phyloP scores from a whole-genome alignment of 768 basidiomycete genomes.

The Phlebiopsis flavidoalba region DNA sequence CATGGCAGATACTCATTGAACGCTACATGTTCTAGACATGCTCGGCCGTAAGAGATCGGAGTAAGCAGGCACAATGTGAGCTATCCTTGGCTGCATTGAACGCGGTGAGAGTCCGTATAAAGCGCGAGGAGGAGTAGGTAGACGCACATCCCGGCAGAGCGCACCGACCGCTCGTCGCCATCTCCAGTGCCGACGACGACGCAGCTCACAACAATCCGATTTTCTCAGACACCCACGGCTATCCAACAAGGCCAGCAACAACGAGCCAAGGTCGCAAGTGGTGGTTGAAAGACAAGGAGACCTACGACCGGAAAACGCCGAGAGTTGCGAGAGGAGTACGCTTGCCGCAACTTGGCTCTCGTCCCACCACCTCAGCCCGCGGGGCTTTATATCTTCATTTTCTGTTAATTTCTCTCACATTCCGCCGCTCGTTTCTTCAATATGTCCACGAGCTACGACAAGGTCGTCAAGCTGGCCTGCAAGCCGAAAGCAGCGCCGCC shows the following conservation, averaged over 20 bases:
- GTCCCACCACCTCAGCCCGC: not conserved
- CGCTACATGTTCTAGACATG: too few species aligned
- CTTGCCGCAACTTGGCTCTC: not conserved
- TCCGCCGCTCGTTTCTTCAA: not conserved
- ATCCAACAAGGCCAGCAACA: too few species aligned
- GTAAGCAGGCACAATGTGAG: not conserved
- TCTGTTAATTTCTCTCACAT: not conserved
- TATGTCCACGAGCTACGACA: slow-evolving; percentile 59
- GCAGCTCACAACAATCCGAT: too few species aligned
- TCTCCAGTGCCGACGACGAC: not conserved
- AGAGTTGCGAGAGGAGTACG: not conserved
- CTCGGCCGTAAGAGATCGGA: not conserved
- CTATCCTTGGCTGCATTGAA: not conserved
- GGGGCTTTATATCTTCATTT: not conserved
- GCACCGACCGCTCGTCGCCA: not conserved
- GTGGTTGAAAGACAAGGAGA: not conserved
- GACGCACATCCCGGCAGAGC: not conserved
- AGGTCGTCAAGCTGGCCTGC: slow-evolving; percentile 94
- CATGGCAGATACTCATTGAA: too few species aligned
- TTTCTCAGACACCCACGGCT: too few species aligned
- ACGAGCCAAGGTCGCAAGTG: not conserved
- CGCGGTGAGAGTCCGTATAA: not conserved
- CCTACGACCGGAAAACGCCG: slow-evolving; percentile 2
- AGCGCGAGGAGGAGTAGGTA: not conserved
- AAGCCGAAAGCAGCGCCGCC: slow-evolving; percentile 96